Evolutionary conservation across 1,284 basidiomycete genomes (phyloP), one percentile per base, ranked within the genome.

Genomic region (Tilletia caries): DNA sequence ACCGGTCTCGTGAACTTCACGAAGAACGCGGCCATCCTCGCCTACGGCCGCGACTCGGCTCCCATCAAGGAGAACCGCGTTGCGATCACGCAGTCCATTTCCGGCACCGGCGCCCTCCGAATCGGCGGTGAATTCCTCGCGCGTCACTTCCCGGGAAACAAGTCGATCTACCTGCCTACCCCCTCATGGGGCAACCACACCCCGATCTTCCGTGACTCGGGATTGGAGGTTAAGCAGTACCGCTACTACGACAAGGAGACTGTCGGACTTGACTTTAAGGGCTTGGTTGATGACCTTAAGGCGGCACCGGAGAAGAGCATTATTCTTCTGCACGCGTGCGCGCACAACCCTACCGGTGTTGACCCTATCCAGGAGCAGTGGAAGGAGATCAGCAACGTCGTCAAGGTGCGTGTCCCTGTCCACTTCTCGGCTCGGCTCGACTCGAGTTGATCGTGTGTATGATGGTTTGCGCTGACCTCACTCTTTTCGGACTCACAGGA

Each of bases 171-270:
- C 86, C 87, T 98, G 67, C 96, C 96, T 52, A 87, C 87, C 13
- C 96, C 96, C 20, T 92, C 95, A 8, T 99, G 96, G 96, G 95
- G 95, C 52, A 98, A 98, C 86, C 95, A 99, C 85, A 92, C 90
- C 64, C 86, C 87, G 50, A 84, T 85, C 76, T 85, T 86, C 80
- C 84, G 90, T 74, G 93, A 98, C 86, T 92, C 93, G 66, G 95
- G 95, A 18, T 87, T 98, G 48, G 92, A 96, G 85, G 93, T 98
- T 81, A 91, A 92, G 83, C 87, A 88, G 33, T 98, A 98, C 86
- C 88, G 90, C 74, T 85, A 84, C 77, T 80, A 83, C 75, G 75
- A 84, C 78, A 83, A 83, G 74, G 73, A 83, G 65, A 84, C 83
- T 2, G 81, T 82, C 41, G 83, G 79, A 23, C 78, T 84, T 68